phyloP scores from a whole-genome alignment of 176 grass and related monocot species.

The Musa troglodytarum region DNA sequence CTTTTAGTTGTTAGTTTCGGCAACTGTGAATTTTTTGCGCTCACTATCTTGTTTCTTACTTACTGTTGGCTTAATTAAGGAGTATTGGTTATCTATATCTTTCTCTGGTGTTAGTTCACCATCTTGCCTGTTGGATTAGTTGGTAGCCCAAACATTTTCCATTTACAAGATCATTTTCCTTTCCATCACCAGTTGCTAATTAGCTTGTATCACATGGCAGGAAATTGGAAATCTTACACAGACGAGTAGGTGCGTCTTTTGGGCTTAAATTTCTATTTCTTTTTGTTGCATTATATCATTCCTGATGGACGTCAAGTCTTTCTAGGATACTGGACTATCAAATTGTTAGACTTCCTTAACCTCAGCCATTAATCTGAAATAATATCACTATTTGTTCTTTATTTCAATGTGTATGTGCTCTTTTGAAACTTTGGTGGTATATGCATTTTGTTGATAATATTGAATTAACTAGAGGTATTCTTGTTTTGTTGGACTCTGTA shows the following conservation, averaged over 20 bases:
- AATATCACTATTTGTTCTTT: background rate
- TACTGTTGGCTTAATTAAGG: background rate
- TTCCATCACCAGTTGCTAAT: slow-evolving; percentile 26
- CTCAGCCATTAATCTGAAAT: background rate
- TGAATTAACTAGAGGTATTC: no score
- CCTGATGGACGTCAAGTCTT: slow-evolving; percentile 17
- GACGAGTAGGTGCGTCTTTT: slow-evolving; percentile 65
- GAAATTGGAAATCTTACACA: slow-evolving; percentile 73
- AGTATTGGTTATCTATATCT: background rate
- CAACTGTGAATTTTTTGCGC: background rate
- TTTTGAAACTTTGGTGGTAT: no score
- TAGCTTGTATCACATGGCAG: slow-evolving; percentile 43
- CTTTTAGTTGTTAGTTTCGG: background rate
- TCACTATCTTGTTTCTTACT: background rate
- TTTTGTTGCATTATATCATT: slow-evolving; percentile 20
- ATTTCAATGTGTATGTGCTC: no score
- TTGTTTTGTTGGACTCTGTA: no score
- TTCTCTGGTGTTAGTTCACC: background rate
- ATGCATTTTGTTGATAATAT: no score
- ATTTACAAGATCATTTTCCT: slow-evolving; percentile 11
- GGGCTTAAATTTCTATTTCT: slow-evolving; percentile 27
- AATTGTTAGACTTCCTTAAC: background rate
- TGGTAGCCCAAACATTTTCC: background rate
- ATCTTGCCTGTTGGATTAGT: background rate
- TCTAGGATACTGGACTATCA: background rate